Base-by-base conservation (phyloP, 2,329 filamentous ascomycete species). In the Aspergillus tamarii region DNA sequence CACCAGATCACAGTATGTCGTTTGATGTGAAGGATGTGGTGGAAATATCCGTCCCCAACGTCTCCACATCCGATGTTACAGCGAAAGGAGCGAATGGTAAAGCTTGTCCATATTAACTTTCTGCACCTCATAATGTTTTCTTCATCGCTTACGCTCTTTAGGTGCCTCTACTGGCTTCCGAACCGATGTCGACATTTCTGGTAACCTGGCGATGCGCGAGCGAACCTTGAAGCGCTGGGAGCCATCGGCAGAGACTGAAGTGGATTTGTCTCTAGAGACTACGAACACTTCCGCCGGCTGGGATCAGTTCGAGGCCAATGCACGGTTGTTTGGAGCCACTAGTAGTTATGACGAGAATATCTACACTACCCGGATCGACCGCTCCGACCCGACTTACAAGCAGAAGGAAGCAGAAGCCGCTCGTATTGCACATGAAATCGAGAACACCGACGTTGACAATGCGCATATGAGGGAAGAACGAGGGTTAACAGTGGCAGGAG, bases 301-400 rank as follows among this genome's bases (percentile, higher is more conserved):
- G 95, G 94, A 99, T 76, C 95, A 99, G 77, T 99, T 99, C 74
- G 91, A 92, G 63, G 89, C 87, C 66, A 98, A 98, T 73, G 92
- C 96, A 79, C 86, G 88, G 61, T 87, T 93, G 34, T 98, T 97
- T 74, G 95, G 95, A 41, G 81, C 96, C 45, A 92, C 88, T 78
- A 95, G 91, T 59, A 93, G 93, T 72, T 99, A 98, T 76, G 89
- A 98, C 73, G 95, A 98, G 79, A 93, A 92, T 70, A 88, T 95
- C 50, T 99, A 99, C 81, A 99, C 95, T 1, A 99, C 95, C 11
- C 82, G 87, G 46, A 96, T 99, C 73, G 88, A 99, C 78, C 92
- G 89, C 73, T 91, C 80, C 67, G 89, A 96, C 71, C 94, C 95
- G 1, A 84, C 90, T 60, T 97, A 96, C 78, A 89, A 87, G 67